phyloP scores from a whole-genome alignment of 805 yeast genomes.

The Metschnikowia lachancei region DNA sequence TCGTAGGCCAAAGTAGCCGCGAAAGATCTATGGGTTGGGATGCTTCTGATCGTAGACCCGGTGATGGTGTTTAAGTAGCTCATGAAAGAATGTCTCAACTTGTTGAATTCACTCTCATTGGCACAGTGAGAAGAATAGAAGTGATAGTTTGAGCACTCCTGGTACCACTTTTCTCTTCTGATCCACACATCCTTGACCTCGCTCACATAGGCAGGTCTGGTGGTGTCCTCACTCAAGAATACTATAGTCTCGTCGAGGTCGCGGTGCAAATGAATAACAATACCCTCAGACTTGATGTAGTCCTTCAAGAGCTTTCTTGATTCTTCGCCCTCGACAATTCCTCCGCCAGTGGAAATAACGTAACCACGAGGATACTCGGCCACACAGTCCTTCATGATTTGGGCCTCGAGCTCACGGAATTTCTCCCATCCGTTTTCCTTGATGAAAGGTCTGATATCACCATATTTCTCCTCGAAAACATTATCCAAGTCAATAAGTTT shows the following conservation, averaged over 20 bases:
- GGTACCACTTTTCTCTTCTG: slow-evolving; percentile 76
- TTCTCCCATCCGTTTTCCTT: slow-evolving; percentile 79
- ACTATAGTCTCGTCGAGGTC: slow-evolving; percentile 75
- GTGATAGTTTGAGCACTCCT: slow-evolving; percentile 72
- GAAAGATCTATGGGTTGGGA: slow-evolving; percentile 54
- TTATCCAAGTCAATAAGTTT: slow-evolving; percentile 73
- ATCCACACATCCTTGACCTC: slow-evolving; percentile 83
- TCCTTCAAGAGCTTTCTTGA: slow-evolving; percentile 62
- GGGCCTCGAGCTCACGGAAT: slow-evolving; percentile 69
- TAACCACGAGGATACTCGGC: slow-evolving; percentile 43
- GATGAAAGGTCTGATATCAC: slow-evolving; percentile 60
- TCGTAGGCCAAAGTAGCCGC: slow-evolving; percentile 72
- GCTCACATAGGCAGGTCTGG: slow-evolving; percentile 83
- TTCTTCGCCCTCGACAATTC: slow-evolving; percentile 75
- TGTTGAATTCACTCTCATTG: slow-evolving; percentile 50
- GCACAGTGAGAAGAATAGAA: slow-evolving; percentile 76
- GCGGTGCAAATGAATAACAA: slow-evolving; percentile 88
- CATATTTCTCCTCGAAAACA: slow-evolving; percentile 55
- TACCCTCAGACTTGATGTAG: slow-evolving; percentile 58
- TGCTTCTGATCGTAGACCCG: slow-evolving; percentile 43
- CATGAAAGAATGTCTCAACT: slow-evolving; percentile 57
- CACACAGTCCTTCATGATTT: slow-evolving; percentile 51
- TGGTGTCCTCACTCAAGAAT: slow-evolving; percentile 71
- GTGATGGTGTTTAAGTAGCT: slow-evolving; percentile 58
- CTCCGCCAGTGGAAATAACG: slow-evolving; percentile 94